phyloP scores from a whole-genome alignment of 345 rosid species.

The Trapa bicornis region DNA sequence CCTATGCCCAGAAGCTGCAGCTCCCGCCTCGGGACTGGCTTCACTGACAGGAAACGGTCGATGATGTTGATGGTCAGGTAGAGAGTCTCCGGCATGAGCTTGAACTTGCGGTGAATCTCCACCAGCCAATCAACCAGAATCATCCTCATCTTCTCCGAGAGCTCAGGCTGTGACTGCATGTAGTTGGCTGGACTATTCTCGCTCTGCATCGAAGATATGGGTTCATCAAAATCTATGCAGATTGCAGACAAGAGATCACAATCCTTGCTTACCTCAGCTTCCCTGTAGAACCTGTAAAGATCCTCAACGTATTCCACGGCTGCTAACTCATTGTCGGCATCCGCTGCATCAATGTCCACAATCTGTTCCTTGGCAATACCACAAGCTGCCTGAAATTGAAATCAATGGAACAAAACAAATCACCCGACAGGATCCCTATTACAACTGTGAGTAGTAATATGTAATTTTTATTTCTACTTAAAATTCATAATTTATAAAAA shows the following conservation, averaged over 20 bases:
- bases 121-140: constrained; percentile 86
- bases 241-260: neutral
- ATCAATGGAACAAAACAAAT: neutral
- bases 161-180: constrained; percentile 61
- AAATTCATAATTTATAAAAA: too few relatives aligned
- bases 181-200: constrained; percentile 59
- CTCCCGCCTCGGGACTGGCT: constrained; percentile 59
- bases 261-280: constrained; percentile 45
- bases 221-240: too few relatives aligned
- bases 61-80: constrained; percentile 77
- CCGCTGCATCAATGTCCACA: constrained; percentile 65
- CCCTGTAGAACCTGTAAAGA: constrained; percentile 73
- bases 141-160: constrained; percentile 76
- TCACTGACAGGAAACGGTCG: constrained; percentile 68
- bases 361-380: constrained; percentile 33
- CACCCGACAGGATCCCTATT: too few relatives aligned
- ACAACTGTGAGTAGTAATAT: too few relatives aligned
- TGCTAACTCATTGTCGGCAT: constrained; percentile 58
- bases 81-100: constrained; percentile 70
- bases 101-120: constrained; percentile 77
- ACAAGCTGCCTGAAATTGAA: constrained; percentile 42
- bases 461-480: too few relatives aligned
- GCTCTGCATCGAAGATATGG: constrained; percentile 24
- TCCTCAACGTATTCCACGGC: constrained; percentile 85
- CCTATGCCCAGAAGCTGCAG: constrained; percentile 74